Conservation (phyloP, 495 filamentous ascomycete genomes). For the Penicillium egyptiacum region DNA sequence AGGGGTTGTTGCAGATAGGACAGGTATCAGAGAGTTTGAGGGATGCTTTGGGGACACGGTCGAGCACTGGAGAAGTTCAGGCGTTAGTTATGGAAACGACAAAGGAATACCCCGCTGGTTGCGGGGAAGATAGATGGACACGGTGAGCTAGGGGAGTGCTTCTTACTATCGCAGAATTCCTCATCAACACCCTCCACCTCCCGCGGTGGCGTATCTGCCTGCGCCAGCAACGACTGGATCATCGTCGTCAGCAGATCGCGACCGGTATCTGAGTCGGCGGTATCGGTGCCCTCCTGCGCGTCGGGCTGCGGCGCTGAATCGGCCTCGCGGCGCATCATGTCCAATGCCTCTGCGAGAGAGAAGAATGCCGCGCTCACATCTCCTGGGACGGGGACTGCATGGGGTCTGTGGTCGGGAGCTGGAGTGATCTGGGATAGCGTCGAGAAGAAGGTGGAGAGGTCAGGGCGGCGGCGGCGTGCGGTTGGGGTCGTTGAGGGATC, state of each 20-base stretch:
- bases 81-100: background rate
- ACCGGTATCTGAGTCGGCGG: constrained; percentile 12
- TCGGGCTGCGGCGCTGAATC: constrained; percentile 18
- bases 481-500: constrained; percentile 38
- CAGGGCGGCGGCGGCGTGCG: constrained; percentile 61
- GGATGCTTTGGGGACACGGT: constrained; percentile 70
- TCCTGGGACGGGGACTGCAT: constrained; percentile 69
- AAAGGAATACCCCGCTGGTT: background rate
- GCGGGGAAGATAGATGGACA: background rate
- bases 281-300: constrained; percentile 9
- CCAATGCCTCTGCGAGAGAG: constrained; percentile 59
- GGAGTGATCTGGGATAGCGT: constrained; percentile 66
- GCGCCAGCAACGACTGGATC: constrained; percentile 59
- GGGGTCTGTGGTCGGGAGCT: constrained; percentile 46
- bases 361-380: constrained; percentile 66
- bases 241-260: constrained; percentile 59
- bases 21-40: constrained; percentile 70
- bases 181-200: constrained; percentile 75
- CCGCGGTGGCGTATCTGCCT: constrained; percentile 64
- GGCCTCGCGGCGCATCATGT: constrained; percentile 44
- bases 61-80: constrained; percentile 53
- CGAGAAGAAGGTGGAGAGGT: constrained; percentile 86
- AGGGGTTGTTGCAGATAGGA: constrained; percentile 82
- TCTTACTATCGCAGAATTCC: constrained; percentile 68
- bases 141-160: background rate